Base-by-base conservation (phyloP, 768 basidiomycete genomes). In the Hygrophorus pudorinus region DNA sequence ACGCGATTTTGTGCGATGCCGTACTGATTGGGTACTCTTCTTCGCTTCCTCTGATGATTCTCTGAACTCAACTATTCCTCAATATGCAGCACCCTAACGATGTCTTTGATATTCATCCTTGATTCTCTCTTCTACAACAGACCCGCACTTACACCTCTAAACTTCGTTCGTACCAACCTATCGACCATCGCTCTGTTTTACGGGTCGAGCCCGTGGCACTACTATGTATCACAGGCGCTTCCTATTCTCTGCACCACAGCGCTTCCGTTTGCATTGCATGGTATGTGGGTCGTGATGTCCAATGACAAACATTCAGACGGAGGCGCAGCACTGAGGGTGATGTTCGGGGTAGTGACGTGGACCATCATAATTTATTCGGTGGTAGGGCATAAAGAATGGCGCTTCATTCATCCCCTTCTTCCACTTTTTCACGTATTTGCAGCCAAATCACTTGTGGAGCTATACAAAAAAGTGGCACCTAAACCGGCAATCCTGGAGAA, bases 351-450 rank as follows among this genome's bases (percentile, higher is more conserved):
- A 18, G 51, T 83, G 1, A 49, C 65, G 14, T 89, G 85, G 82
- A 79, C 83, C 0, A 58, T 81, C 24, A 54, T 56, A 2, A 58
- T 84, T 5, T 91, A 88, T 58, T 97, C 94, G 6, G 48, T 85
- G 2, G 72, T 85, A 1, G 82, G 85, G 1, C 96, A 99, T 66
- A 98, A 98, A 55, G 96, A 99, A 69, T 97, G 92, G 91, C 74
- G 96, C 6, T 98, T 99, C 65, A 66, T 98, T 5, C 93, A 97
- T 51, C 92, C 94, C 0, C 59, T 97, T 14, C 68, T 98, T 3
- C 93, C 96, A 1, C 61, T 90, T 24, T 64, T 94, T 32, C 82
- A 96, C 52, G 51, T 92, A 16, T 71, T 96, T 48, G 84, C 85
- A 9, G 71, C 89, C 0, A 78, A 78, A 49, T 78, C 85, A 1